These are phyloP conservation scores for Neopestalotiopsis sp. DNA, from an alignment of 2,329 filamentous ascomycete species.

Conservation along the genomic window DNA sequence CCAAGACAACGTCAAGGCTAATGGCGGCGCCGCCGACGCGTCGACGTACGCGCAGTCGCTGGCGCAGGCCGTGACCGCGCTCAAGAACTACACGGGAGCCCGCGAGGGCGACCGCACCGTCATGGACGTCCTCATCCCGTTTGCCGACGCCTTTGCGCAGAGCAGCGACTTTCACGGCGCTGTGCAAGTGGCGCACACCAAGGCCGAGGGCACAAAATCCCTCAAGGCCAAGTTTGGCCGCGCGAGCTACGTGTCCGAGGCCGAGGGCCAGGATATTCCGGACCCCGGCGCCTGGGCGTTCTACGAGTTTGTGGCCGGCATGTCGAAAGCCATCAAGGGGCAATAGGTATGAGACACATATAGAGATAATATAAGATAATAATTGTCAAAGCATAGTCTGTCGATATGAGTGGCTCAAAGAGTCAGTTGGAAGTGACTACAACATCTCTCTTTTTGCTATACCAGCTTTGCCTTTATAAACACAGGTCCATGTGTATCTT, in stretches of 20 bases:
- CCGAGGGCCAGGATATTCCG: conserved; percentile 33
- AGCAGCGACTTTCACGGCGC: conserved; percentile 34
- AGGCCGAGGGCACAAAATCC: conserved; percentile 34
- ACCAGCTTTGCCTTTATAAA: too few species aligned
- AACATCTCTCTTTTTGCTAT: too few species aligned
- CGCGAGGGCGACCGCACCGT: conserved; percentile 33
- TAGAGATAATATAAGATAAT: too few species aligned
- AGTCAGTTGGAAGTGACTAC: too few species aligned
- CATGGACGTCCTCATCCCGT: conserved; percentile 30
- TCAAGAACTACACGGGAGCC: conserved; percentile 34
- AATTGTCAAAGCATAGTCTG: too few species aligned
- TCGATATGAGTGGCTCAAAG: too few species aligned
- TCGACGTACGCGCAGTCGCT: conserved; percentile 28
- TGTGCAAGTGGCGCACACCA: conserved; percentile 43
- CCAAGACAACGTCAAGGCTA: conserved; percentile 10
- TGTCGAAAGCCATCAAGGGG: conserved; percentile 19
- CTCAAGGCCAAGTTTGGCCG: conserved; percentile 35
- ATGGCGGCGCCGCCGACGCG: background rate
- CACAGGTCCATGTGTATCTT: too few species aligned
- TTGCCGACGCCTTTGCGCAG: conserved; percentile 25
- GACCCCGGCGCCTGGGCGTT: conserved; percentile 40
- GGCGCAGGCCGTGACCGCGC: conserved; percentile 27
- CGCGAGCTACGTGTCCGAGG: conserved; percentile 36
- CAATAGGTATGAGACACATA: background rate
- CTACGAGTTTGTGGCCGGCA: conserved; percentile 30